Base-by-base conservation (phyloP, 2,329 filamentous ascomycete genomes). In the Colletotrichum godetiae region DNA sequence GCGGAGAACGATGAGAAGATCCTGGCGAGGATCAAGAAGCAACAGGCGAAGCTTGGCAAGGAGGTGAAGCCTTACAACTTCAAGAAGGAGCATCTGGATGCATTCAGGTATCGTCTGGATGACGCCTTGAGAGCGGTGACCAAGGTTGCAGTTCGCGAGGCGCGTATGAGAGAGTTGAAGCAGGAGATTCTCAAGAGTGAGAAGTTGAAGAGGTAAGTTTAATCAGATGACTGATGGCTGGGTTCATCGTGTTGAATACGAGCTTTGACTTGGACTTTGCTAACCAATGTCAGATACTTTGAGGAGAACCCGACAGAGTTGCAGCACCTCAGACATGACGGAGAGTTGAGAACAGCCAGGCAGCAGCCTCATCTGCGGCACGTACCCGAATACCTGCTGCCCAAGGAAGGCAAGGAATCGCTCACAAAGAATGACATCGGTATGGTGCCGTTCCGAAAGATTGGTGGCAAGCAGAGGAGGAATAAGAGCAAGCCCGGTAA, bases 281-380 rank as follows among this genome's bases (percentile, higher is more conserved):
- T 72, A 7, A 70, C 49, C 11, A 27, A n/a, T 22, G 5, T 13
- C 33, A 86, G 84, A 64, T 95, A 98, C 86, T 99, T 98, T 79
- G 97, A 98, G 81, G 97, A 99, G 83, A 98, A 99, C 81, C 97
- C 97, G 0, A 91, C 93, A 37, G 96, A 98, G 80, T 85, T 98
- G 76, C 90, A 91, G 49, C 95, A 98, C 80, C 87, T 98, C 76
- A 91, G 96, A 31, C 97, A 99, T 80, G 97, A 99, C 80, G 92
- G 92, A 49, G 96, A 98, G 81, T 87, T 97, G 69, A 90, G 95
- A 73, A 92, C 95, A 29, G 94, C 95, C 15, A 88, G 94, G 72
- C 92, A 95, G 58, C 95, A 98, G 83, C 90, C 93, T 8, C 97
- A 99, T 86, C 86, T 99, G 76, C 97, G 95, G 84, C 94, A 98